phyloP scores from a whole-genome alignment of 2,329 filamentous ascomycete species.

The Biscogniauxia sp. region DNA sequence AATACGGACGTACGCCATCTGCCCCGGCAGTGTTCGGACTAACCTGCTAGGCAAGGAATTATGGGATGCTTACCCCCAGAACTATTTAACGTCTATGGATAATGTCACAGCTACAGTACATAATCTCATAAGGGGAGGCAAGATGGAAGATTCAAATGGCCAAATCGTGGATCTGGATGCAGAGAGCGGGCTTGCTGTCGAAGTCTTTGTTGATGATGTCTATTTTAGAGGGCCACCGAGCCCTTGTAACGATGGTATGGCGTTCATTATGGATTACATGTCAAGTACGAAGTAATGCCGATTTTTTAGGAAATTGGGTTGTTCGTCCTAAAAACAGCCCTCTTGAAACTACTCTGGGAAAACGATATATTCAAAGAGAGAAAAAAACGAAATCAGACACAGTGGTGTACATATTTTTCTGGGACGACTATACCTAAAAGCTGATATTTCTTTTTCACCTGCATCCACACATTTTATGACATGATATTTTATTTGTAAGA shows the following conservation, averaged over 20 bases:
- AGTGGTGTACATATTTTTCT: too few species aligned
- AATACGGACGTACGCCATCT: conserved; percentile 33
- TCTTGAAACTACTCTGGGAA: too few species aligned
- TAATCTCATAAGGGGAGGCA: conserved; percentile 24
- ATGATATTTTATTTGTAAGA: too few species aligned
- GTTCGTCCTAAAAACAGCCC: too few species aligned
- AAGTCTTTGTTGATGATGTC: conserved; percentile 31
- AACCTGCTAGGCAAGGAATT: conserved; percentile 28
- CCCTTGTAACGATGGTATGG: conserved; percentile 28
- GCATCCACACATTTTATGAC: too few species aligned
- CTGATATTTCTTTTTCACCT: too few species aligned
- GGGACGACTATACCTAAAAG: too few species aligned
- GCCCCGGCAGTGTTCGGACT: conserved; percentile 33
- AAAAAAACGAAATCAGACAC: too few species aligned
- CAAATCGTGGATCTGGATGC: conserved; percentile 18
- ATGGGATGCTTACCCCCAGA: conserved; percentile 31
- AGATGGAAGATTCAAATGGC: conserved; percentile 26
- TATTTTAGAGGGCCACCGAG: conserved; percentile 29
- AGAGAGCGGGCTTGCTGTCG: conserved; percentile 28
- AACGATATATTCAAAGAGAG: too few species aligned
- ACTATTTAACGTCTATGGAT: conserved; percentile 30
- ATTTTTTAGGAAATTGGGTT: too few species aligned
- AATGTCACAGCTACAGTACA: conserved; percentile 29
- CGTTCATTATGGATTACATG: conserved; percentile 21
- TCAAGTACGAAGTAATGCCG: neutral